Evolutionary conservation across 257 asterid species (phyloP).

Genomic region (Nicotiana undulata): DNA sequence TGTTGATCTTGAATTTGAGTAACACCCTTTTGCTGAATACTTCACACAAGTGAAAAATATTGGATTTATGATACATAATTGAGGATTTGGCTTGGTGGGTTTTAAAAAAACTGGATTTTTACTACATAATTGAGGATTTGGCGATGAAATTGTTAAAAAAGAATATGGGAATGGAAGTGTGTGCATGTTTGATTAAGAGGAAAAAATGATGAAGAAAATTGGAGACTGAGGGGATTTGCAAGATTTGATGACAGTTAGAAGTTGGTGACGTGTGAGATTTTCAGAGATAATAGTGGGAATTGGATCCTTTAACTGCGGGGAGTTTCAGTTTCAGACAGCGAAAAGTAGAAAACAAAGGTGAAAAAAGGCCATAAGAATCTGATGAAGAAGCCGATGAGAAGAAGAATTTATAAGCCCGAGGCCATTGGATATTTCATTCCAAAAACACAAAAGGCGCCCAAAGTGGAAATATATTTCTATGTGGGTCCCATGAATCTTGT

Average conservation of each 20-base stretch:
- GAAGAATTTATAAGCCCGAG: too few species aligned
- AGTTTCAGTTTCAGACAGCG: not conserved
- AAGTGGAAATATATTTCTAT: not conserved
- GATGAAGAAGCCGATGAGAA: not conserved
- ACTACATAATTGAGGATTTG: not conserved
- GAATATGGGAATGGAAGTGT: not conserved
- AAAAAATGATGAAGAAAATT: conserved; percentile 1
- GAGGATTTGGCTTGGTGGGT: conserved; percentile 2
- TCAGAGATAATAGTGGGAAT: not conserved
- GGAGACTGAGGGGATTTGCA: not conserved
- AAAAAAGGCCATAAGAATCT: not conserved
- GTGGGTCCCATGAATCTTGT: not conserved
- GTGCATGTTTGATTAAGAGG: conserved; percentile 17
- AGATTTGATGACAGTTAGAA: not conserved
- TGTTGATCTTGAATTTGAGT: conserved; percentile 3
- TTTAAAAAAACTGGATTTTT: not conserved
- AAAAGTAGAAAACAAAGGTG: not conserved
- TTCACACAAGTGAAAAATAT: conserved; percentile 8
- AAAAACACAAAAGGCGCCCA: too few species aligned
- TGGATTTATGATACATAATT: not conserved
- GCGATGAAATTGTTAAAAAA: not conserved
- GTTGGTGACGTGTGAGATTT: not conserved
- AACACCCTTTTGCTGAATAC: not conserved
- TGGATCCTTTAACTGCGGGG: conserved; percentile 40
- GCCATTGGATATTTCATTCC: too few species aligned